A percentile compares a stretch with the other conserved stretches of the same genome.
Conservation (phyloP, 2,329 filamentous ascomycete species). For the Ophiostoma himal-ulmi region DNA sequence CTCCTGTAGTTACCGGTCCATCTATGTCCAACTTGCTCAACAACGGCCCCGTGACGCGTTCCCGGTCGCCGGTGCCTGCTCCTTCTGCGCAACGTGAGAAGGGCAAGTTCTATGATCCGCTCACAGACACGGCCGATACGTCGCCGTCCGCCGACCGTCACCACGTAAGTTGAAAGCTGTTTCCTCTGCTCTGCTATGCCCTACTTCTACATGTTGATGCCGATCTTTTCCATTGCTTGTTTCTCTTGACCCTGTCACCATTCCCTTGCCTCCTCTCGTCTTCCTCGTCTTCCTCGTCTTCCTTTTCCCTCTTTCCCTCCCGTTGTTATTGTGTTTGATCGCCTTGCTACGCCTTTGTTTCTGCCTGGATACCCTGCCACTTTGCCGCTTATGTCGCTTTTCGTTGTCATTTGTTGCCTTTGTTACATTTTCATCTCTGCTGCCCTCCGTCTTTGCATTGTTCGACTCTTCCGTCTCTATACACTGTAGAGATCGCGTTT, state of each 20-base stretch:
- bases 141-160: constrained; percentile 38
- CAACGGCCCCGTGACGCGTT: constrained; percentile 27
- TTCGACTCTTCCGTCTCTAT: background rate
- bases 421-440: background rate
- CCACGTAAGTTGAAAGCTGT: constrained; percentile 32
- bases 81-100: constrained; percentile 16
- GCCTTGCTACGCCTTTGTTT: background rate
- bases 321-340: background rate
- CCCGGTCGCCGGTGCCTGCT: constrained; percentile 20
- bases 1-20: constrained; percentile 30
- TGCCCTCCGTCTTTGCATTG: background rate
- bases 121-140: constrained; percentile 41
- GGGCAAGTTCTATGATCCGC: constrained; percentile 50
- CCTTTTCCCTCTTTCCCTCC: background rate
- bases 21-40: constrained; percentile 26
- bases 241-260: background rate
- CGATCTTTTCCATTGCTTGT: background rate
- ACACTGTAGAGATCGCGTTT: constrained; percentile 15
- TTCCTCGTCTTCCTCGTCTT: background rate
- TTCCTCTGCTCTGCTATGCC: background rate
- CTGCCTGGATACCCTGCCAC: background rate
- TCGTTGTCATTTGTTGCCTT: background rate
- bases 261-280: background rate
- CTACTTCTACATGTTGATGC: constrained; percentile 10
- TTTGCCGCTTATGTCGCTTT: background rate